phyloP scores from a whole-genome alignment of 225 moss, liverwort and hornwort species.

The Polytrichum commune region DNA sequence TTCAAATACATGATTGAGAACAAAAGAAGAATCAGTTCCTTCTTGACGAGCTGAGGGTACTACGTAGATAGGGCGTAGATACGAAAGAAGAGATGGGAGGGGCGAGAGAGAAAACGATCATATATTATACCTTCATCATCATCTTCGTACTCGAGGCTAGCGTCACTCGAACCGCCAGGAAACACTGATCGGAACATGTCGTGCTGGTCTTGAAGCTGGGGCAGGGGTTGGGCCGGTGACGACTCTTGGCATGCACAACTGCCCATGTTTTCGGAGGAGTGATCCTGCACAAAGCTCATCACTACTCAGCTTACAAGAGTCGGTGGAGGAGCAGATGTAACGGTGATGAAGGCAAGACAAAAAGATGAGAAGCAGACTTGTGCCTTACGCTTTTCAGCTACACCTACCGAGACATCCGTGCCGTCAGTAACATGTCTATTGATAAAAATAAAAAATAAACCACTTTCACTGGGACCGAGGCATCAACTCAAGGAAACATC shows the following conservation, averaged over 20 bases:
- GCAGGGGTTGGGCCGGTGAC: slow-evolving; percentile 36
- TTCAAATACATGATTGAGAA: too few relatives aligned
- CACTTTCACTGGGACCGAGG: not conserved
- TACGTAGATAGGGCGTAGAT: too few relatives aligned
- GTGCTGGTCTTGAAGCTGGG: slow-evolving; percentile 43
- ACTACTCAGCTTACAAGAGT: not conserved
- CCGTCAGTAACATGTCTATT: not conserved
- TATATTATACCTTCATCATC: slow-evolving; percentile 44
- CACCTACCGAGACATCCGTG: too few relatives aligned
- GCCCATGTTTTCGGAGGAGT: slow-evolving; percentile 47
- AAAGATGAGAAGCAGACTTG: not conserved
- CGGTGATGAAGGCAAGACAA: not conserved
- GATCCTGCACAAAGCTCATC: slow-evolving; percentile 21
- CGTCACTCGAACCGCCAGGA: slow-evolving; percentile 55
- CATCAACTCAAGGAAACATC: too few relatives aligned
- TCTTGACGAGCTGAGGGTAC: too few relatives aligned
- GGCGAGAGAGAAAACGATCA: not conserved
- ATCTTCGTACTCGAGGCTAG: slow-evolving; percentile 42
- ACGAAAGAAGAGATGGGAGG: too few relatives aligned
- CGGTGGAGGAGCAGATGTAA: not conserved
- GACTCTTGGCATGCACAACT: slow-evolving; percentile 57
- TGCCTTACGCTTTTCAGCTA: too few relatives aligned
- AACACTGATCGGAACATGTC: slow-evolving; percentile 52
- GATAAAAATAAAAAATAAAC: not conserved
- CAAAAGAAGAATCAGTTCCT: too few relatives aligned